phyloP scores from a whole-genome alignment of 208 protist genomes.

The Naegleria fowleri region DNA sequence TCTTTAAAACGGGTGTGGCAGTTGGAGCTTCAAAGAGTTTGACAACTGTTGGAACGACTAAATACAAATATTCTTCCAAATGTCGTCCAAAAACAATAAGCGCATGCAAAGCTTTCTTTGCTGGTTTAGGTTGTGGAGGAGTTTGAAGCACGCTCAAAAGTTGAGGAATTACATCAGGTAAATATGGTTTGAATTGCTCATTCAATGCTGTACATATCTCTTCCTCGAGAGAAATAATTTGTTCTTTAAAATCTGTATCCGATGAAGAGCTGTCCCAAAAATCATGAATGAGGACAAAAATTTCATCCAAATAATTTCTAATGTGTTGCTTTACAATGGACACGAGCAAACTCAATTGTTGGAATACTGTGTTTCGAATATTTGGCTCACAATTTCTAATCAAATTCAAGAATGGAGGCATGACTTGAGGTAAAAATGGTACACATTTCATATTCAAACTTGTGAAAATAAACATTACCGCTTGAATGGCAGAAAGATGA shows the following conservation, averaged over 20 bases:
- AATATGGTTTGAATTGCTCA: conserved; percentile 77
- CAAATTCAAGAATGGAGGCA: conserved; percentile 67
- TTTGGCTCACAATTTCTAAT: conserved; percentile 41
- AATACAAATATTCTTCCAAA: conserved; percentile 79
- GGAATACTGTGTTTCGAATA: conserved; percentile 27
- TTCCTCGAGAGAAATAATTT: conserved; percentile 57
- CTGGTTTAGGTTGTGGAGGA: conserved; percentile 22
- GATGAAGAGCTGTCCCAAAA: conserved; percentile 43
- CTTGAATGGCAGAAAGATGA: conserved; percentile 58
- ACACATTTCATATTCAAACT: conserved; percentile 57
- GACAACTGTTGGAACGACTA: conserved; percentile 71
- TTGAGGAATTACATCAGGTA: conserved; percentile 68
- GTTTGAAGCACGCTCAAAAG: conserved; percentile 49
- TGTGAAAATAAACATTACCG: conserved; percentile 71
- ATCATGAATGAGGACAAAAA: conserved; percentile 22
- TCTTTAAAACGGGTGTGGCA: conserved; percentile 34
- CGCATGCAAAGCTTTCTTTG: conserved; percentile 52
- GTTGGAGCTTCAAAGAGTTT: conserved; percentile 38
- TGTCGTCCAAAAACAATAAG: conserved; percentile 62
- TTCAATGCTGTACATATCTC: conserved; percentile 65
- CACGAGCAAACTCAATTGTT: conserved; percentile 31
- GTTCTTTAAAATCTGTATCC: conserved; percentile 44
- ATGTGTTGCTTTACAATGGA: conserved; percentile 24
- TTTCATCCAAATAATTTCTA: conserved; percentile 20
- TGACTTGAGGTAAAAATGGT: conserved; percentile 67